Evolutionary conservation across 148 eudicot species (phyloP), one percentile per base, ranked within the genome.

Genomic region (Camellia lanceoleosa): DNA sequence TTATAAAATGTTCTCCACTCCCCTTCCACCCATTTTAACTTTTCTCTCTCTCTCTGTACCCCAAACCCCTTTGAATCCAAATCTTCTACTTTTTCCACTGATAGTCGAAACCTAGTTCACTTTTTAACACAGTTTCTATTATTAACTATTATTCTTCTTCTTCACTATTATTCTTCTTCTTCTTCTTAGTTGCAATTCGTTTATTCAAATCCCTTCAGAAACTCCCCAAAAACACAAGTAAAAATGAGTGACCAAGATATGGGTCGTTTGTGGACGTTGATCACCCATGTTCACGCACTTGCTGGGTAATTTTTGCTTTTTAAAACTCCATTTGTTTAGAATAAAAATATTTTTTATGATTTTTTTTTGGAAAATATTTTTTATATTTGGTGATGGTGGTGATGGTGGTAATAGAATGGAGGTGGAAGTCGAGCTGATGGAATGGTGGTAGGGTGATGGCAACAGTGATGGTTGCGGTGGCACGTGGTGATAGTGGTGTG

Each of bases 261-360:
- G 91, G 78, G 87, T 38, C 90, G 87, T 55, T 77, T 94, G 6
- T 94, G 89, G 94, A 87, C 89, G 61, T 14, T 91, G 46, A 78
- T 94, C 52, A 81, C 91, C 72, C 78, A 82, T 79, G 71, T 84
- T 80, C 95, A 92, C 71, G 68, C 88, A 5, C 72, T 82, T 18
- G 92, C 95, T 49, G 97, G 98, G 98, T 92, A 87, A 79, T 5
- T 59, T 30, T 30, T 30, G 38, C 38, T 30, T 30, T 30, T 30
- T 30, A 30, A 30, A 30, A 30, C 38, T 30, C 38, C 38, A 30
- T 30, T 30, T 30, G 38, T 30, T 30, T 30, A 30, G 38, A 30
- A 30, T 30, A 30, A 30, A 30, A 30, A 30, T 30, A 30, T 30
- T 30, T 30, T 30, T 30, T 30, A 30, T 30, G 38, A 30, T 30